Evolutionary conservation across 768 basidiomycete genomes (phyloP).

Genomic region (Rickenella mellea): DNA sequence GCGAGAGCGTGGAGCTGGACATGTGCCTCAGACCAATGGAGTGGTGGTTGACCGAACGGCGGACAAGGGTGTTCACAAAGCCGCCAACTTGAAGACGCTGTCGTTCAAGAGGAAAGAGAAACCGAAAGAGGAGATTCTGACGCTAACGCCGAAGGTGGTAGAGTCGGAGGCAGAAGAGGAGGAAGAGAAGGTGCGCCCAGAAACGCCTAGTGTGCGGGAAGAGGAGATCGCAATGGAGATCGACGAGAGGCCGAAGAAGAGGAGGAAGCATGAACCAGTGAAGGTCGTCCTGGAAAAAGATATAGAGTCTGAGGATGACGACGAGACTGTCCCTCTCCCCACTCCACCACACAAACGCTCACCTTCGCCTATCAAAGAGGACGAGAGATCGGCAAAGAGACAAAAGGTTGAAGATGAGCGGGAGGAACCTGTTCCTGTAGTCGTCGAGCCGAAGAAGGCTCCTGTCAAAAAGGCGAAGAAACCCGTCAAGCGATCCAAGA

Average conservation of each 20-base stretch:
- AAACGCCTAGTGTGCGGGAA: neutral
- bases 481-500: conserved; percentile 14
- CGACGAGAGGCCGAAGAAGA: conserved; percentile 18
- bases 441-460: conserved; percentile 24
- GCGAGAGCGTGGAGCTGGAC: neutral
- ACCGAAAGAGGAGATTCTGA: conserved; percentile 16
- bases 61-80: neutral
- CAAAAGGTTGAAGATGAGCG: neutral
- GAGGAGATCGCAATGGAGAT: conserved; percentile 5
- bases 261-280: conserved; percentile 10
- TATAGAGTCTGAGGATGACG: conserved; percentile 57
- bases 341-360: conserved; percentile 3
- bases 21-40: neutral
- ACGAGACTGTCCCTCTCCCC: conserved; percentile 18
- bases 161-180: conserved; percentile 42
- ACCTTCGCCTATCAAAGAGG: neutral
- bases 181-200: conserved; percentile 23
- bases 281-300: conserved; percentile 23
- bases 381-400: neutral
- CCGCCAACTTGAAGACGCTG: conserved; percentile 26
- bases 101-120: conserved; percentile 36
- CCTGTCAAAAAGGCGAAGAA: conserved; percentile 34
- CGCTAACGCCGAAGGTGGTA: conserved; percentile 18
- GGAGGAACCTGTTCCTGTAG: conserved; percentile 10
- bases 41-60: neutral